These are phyloP conservation scores for Hura crepitans DNA, from an alignment of 441 rosid genomes.

Conservation along the genomic window DNA sequence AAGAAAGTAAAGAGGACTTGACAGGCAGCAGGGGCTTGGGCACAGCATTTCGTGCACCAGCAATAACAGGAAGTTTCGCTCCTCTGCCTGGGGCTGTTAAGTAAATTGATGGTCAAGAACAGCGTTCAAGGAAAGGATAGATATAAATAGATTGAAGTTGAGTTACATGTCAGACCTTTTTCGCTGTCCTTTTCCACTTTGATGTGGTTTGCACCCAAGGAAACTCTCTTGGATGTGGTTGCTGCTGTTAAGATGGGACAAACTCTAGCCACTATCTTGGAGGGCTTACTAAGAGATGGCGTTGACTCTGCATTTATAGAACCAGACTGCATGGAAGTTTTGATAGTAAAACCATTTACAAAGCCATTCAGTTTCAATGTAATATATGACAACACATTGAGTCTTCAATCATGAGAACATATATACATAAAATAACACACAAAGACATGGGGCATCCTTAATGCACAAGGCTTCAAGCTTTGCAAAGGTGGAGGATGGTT, in stretches of 20 bases:
- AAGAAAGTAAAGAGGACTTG: slow-evolving; percentile 46
- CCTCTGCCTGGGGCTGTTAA: slow-evolving; percentile 46
- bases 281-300: slow-evolving; percentile 49
- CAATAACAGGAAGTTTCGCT: slow-evolving; percentile 34
- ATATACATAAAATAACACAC: not conserved
- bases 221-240: slow-evolving; percentile 50
- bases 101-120: slow-evolving; percentile 17
- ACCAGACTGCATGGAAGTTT: slow-evolving; percentile 36
- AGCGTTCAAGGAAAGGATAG: slow-evolving; percentile 12
- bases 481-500: not conserved
- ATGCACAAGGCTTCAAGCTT: too few species aligned
- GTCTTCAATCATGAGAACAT: not conserved
- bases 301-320: slow-evolving; percentile 35
- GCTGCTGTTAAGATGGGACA: slow-evolving; percentile 38
- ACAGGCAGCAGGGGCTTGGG: slow-evolving; percentile 45
- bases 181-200: slow-evolving; percentile 49
- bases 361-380: not conserved
- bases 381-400: not conserved
- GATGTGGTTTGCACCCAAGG: slow-evolving; percentile 45
- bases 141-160: slow-evolving; percentile 6
- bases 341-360: slow-evolving; percentile 12
- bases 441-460: not conserved
- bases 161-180: slow-evolving; percentile 41
- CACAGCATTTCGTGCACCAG: slow-evolving; percentile 37
- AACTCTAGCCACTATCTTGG: slow-evolving; percentile 36